These are phyloP conservation scores for Lodderomyces metapsilosis DNA, from an alignment of 1,139 yeast genomes.

Conservation along the genomic window DNA sequence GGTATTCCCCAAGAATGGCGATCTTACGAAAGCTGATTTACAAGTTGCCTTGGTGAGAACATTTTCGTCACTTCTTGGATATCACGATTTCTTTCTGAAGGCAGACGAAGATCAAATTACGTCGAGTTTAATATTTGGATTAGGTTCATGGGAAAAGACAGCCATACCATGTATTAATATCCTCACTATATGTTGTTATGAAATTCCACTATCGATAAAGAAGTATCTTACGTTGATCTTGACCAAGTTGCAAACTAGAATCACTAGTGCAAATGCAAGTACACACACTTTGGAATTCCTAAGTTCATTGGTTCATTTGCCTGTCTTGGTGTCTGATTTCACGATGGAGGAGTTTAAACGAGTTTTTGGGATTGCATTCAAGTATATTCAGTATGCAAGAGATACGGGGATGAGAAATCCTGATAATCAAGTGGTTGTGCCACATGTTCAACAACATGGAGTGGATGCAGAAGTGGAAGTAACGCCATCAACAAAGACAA, in stretches of 20 bases:
- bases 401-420: conserved; percentile 34
- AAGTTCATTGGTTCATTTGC: conserved; percentile 62
- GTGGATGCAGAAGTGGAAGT: conserved; percentile 41
- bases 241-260: conserved; percentile 68
- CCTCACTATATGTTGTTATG: conserved; percentile 76
- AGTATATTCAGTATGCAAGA: conserved; percentile 69
- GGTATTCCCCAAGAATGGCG: conserved; percentile 35
- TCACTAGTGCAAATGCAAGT: conserved; percentile 67
- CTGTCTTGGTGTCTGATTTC: conserved; percentile 67
- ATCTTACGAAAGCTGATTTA: conserved; percentile 56
- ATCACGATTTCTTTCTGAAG: conserved; percentile 56
- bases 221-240: conserved; percentile 65
- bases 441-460: conserved; percentile 28
- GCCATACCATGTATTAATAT: conserved; percentile 79
- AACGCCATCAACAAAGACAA: conserved; percentile 49
- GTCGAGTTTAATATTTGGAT: conserved; percentile 59
- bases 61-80: conserved; percentile 67
- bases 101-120: conserved; percentile 70
- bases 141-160: conserved; percentile 75
- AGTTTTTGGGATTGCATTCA: conserved; percentile 81
- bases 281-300: conserved; percentile 78
- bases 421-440: conserved; percentile 16
- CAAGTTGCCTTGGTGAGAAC: conserved; percentile 67
- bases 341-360: conserved; percentile 75
- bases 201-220: conserved; percentile 71